Base-by-base conservation (phyloP, 2,329 filamentous ascomycete genomes). In the Diaporthe australafricana region DNA sequence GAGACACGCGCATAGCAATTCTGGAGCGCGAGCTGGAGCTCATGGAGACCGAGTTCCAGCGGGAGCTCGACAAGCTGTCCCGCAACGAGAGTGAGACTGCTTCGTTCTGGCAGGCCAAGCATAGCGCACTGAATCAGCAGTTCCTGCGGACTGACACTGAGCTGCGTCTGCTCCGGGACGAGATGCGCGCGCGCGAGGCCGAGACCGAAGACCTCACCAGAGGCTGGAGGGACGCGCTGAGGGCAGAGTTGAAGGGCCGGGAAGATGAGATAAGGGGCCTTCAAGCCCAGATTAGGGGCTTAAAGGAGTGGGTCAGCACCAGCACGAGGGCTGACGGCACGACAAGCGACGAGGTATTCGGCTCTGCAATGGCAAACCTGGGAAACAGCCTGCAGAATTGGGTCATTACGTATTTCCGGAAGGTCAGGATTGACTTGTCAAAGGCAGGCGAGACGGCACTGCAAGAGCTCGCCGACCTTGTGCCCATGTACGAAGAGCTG, bases 371-470 rank as follows among this genome's bases (percentile, higher is more conserved):
- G 84, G 84, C 86, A 63, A 85, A 87, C 71, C 79, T 94, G 57
- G 88, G 89, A 25, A 92, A 93, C 76, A 88, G 91, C 30, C 81
- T 93, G 75, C 91, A 94, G 81, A 93, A 94, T 76, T 94, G 92
- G 92, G 88, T 92, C 4, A 90, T 94, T 76, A 87, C 88, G 32
- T 89, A 92, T 78, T 94, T 92, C 75, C 86, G 92, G 66, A 88
- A 88, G 74, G 85, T 87, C 16, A 92, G 87, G 81, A 81, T 92
- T 57, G 88, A 89, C 75, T 75, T 87, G 3, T 79, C 82, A 0
- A 82, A 78, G 22, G 80, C 84, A 17, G 80, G 82, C 60, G 82
- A 85, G 47, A 79, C 82, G 17, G 82, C 82, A 12, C 78, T 84
- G 60, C 79, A 82, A 1, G 83, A 86, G 70, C 78, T 89, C 35